Evolutionary conservation across 345 rosid genomes (phyloP).

Genomic region (Linum trigynum): DNA sequence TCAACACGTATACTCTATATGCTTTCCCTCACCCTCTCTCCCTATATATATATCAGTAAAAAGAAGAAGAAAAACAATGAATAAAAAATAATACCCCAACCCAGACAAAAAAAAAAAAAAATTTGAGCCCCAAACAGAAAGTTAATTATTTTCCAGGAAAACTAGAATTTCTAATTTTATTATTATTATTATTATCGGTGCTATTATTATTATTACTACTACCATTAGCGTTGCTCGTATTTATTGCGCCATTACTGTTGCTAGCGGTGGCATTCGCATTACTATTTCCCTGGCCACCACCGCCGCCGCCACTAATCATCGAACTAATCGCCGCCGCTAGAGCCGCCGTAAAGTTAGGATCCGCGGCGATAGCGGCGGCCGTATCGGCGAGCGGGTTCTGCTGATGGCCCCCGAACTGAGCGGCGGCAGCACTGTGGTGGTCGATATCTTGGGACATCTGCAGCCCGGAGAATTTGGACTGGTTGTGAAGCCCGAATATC

Average conservation of each 20-base stretch:
- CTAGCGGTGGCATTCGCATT: slow-evolving; percentile 12
- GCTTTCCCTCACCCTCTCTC: not conserved
- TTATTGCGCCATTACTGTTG: slow-evolving; percentile 9
- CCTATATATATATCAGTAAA: too few relatives aligned
- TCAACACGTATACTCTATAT: slow-evolving; percentile 9
- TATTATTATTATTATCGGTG: slow-evolving; percentile 8
- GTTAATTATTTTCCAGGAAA: slow-evolving; percentile 23
- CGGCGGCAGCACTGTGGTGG: slow-evolving; percentile 20
- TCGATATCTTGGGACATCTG: slow-evolving; percentile 48
- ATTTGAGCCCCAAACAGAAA: not conserved
- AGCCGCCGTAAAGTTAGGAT: slow-evolving; percentile 64
- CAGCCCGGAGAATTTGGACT: slow-evolving; percentile 51
- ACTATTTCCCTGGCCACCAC: slow-evolving; percentile 16
- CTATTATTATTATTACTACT: too few relatives aligned
- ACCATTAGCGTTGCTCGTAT: not conserved
- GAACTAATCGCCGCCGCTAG: slow-evolving; percentile 56
- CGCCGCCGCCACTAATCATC: slow-evolving; percentile 28
- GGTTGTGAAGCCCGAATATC: slow-evolving; percentile 38
- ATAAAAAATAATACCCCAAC: not conserved
- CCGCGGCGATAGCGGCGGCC: slow-evolving; percentile 41
- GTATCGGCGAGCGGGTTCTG: slow-evolving; percentile 31
- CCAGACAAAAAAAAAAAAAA: not conserved
- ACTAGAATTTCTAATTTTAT: slow-evolving; percentile 23
- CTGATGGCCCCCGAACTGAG: slow-evolving; percentile 19
- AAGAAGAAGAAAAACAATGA: too few relatives aligned